Base-by-base conservation (phyloP, 495 filamentous ascomycete genomes). In the Entonaema liquescens region DNA sequence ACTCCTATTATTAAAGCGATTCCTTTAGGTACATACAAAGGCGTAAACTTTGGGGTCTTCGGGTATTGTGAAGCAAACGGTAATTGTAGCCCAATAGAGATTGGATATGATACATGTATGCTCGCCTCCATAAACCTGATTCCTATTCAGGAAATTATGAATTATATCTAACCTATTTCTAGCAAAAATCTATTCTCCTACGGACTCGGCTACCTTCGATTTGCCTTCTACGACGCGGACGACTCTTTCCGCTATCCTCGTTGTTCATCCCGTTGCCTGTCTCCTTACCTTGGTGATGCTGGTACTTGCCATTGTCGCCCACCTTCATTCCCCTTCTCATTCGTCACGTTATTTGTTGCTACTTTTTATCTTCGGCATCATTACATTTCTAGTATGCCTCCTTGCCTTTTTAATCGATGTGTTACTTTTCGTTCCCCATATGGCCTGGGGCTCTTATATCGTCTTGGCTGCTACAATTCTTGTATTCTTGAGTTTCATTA, bases 341-440 rank as follows among this genome's bases (percentile, higher is more conserved):
- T 98, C 96, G 49, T 90, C 95, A 3, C 88, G 92, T 69, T 99
- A 92, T 74, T 85, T 99, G 3, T 87, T 98, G 8, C 85, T 86
- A 19, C 80, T 99, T 9, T 88, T 98, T 56, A 93, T 98, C 55
- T 84, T 98, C 58, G 89, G 91, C 35, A 86, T 98, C 60, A 86
- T 96, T 47, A 94, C 93, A 4, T 88, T 98, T 33, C 82, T 99
- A 40, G 88, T 95, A 62, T 89, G 92, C 25, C 85, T 98, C 9
- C 83, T 98, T 25, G 91, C 93, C 21, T 98, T 99, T 80, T 83
- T 99, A 58, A 89, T 98, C 65, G 95, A 99, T 78, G 92, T 99
- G n/a, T 80, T 99, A 35, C 87, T 99, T 17, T 99, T 99, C 76
- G 92, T 97, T 25, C 95, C 95, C 35, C 95, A 98, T 80, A 78